phyloP scores from a whole-genome alignment of 306 rosid genomes.

The Glycine tomentella region DNA sequence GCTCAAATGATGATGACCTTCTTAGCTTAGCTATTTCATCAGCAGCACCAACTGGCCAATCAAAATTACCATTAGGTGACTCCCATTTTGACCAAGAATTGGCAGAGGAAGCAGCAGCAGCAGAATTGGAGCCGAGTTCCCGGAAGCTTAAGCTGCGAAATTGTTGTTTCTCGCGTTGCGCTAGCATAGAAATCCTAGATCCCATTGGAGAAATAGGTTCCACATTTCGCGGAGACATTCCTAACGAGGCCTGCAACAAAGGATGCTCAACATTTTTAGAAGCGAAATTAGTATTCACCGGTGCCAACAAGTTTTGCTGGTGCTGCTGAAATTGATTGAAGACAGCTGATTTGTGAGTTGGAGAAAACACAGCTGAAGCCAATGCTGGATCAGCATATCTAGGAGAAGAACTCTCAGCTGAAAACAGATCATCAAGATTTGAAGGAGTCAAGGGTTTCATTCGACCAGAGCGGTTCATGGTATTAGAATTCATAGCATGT shows the following conservation, averaged over 20 bases:
- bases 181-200: constrained; percentile 76
- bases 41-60: constrained; percentile 76
- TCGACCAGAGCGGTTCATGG: constrained; percentile 73
- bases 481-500: constrained; percentile 42
- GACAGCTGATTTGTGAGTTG: constrained; percentile 88
- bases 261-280: constrained; percentile 71
- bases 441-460: constrained; percentile 76
- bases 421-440: constrained; percentile 88
- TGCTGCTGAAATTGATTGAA: constrained; percentile 91
- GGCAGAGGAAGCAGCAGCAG: constrained; percentile 45
- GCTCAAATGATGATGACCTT: constrained; percentile 86
- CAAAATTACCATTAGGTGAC: constrained; percentile 73
- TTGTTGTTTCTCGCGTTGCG: constrained; percentile 86
- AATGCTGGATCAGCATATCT: constrained; percentile 77
- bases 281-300: constrained; percentile 81
- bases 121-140: constrained; percentile 78
- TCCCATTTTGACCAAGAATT: constrained; percentile 93
- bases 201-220: constrained; percentile 81
- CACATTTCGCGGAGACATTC: constrained; percentile 86
- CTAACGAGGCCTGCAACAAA: constrained; percentile 77
- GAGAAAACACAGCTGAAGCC: constrained; percentile 79
- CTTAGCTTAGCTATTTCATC: constrained; percentile 81
- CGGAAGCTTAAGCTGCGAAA: constrained; percentile 96
- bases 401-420: constrained; percentile 89
- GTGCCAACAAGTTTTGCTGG: constrained; percentile 77